Percentiles rank a stretch among this genome's conserved stretches.
Evolutionary conservation across 176 grass and related monocot species (phyloP).

Genomic region (Elaeis guineensis): DNA sequence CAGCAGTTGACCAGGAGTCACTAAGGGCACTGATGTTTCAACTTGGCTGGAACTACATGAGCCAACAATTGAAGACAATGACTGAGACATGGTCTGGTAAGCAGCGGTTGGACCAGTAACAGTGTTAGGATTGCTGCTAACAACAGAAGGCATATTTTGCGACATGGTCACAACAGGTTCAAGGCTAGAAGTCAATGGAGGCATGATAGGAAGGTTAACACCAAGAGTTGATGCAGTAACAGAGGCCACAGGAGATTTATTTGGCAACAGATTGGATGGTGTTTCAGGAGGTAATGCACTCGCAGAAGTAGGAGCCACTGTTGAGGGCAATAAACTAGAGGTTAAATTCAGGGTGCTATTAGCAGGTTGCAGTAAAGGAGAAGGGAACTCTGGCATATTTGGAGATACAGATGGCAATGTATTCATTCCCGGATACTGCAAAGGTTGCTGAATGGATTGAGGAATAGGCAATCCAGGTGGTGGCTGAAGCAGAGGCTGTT

Average conservation of each 20-base stretch:
- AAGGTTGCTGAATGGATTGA: constrained; percentile 32
- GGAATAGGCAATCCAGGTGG: constrained; percentile 48
- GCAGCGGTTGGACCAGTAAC: constrained; percentile 28
- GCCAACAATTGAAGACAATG: constrained; percentile 21
- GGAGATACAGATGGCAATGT: constrained; percentile 55
- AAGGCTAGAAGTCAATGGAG: constrained; percentile 32
- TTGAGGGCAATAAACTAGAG: constrained; percentile 29
- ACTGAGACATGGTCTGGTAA: constrained; percentile 40
- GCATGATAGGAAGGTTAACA: constrained; percentile 31
- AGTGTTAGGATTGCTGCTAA: constrained; percentile 33
- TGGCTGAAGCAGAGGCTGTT: constrained; percentile 48
- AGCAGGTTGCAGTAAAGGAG: constrained; percentile 43
- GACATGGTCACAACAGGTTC: constrained; percentile 19
- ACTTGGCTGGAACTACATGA: constrained; percentile 35
- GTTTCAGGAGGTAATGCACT: constrained; percentile 41
- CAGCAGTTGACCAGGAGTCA: constrained; percentile 57
- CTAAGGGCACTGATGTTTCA: constrained; percentile 36
- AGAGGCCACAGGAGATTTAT: constrained; percentile 27
- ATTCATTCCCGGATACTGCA: constrained; percentile 52
- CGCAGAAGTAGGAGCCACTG: constrained; percentile 31
- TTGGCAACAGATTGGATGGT: constrained; percentile 33
- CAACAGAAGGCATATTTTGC: constrained; percentile 24
- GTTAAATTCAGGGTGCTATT: constrained; percentile 34
- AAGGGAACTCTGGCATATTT: constrained; percentile 61
- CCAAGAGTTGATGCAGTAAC: constrained; percentile 34